phyloP scores from a whole-genome alignment of 768 basidiomycete genomes.

The Boletus subparvulus region DNA sequence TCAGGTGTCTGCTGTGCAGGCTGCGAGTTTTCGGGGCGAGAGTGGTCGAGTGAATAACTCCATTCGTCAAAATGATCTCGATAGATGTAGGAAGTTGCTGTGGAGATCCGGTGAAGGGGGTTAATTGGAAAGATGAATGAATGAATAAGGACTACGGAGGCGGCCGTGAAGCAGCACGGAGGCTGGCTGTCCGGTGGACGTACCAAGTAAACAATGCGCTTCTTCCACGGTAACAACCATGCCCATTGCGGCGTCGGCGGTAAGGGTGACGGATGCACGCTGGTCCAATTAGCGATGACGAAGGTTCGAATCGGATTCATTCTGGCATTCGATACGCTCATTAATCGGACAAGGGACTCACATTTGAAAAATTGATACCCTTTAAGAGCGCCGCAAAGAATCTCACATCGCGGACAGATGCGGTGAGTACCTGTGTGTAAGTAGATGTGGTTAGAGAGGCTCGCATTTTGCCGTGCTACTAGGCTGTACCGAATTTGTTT shows the following conservation, averaged over 20 bases:
- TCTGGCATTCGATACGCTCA: neutral
- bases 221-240: constrained; percentile 84
- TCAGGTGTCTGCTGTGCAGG: constrained; percentile 11
- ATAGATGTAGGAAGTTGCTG: constrained; percentile 85
- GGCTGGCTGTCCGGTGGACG: constrained; percentile 18
- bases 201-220: constrained; percentile 76
- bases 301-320: constrained; percentile 5
- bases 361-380: constrained; percentile 79
- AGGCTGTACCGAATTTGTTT: constrained; percentile 23
- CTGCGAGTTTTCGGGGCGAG: constrained; percentile 27
- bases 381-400: constrained; percentile 76
- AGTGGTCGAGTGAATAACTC: constrained; percentile 50
- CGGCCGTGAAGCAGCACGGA: constrained; percentile 1
- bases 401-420: constrained; percentile 78
- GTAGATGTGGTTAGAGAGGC: constrained; percentile 2
- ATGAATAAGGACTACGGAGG: neutral
- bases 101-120: neutral
- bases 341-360: constrained; percentile 37
- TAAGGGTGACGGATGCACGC: constrained; percentile 76
- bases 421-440: constrained; percentile 52
- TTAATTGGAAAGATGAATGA: neutral
- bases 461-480: neutral
- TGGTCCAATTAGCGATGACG: constrained; percentile 29
- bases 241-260: constrained; percentile 64
- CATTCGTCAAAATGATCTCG: constrained; percentile 79